Evolutionary conservation across 805 yeast genomes (phyloP), one percentile per base, ranked within the genome.

Genomic region (Yueomyces sp.): DNA sequence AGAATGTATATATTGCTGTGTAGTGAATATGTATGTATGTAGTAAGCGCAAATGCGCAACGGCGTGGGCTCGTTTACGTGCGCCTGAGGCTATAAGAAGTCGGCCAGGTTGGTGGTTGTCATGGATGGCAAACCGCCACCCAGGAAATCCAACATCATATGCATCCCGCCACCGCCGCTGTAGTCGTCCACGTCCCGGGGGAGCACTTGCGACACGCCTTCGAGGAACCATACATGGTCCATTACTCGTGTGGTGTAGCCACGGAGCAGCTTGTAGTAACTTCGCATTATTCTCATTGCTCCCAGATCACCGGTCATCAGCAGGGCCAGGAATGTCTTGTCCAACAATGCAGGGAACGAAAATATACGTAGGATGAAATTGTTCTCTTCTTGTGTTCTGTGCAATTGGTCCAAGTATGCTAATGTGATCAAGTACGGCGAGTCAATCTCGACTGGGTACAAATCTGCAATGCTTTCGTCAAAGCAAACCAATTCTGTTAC

Each of bases 121-220:
- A 69, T 66, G 4, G 73, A 68, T 9, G 74, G 74, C 37, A 69
- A 49, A 2, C 74, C 74, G 9, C 92, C 92, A 26, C 92, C 94
- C 26, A 83, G 67, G 65, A 83, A 83, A 60, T 83, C 92, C 62
- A 83, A 65, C 94, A 83, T 83, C 94, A 83, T 83, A 57, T 82
- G 87, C 86, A 81, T 81, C 48, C 92, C 92, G 43, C 94, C 92
- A 48, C 94, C 85, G 37, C 95, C 94, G 11, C 88, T 79, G 56
- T 85, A 83, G 54, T 82, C 86, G 52, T 88, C 96, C 44, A 85
- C 94, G 60, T 87, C 95, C 8, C 81, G 94, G 0, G 96, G 96
- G 40, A 88, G 68, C 1, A 87, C 94, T 44, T 79, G 77, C 4
- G 92, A 76, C 2, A 86, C 92, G 3, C 96, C 96, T 62, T 88